phyloP scores from a whole-genome alignment of 805 yeast genomes.

The Lachancea waltii region DNA sequence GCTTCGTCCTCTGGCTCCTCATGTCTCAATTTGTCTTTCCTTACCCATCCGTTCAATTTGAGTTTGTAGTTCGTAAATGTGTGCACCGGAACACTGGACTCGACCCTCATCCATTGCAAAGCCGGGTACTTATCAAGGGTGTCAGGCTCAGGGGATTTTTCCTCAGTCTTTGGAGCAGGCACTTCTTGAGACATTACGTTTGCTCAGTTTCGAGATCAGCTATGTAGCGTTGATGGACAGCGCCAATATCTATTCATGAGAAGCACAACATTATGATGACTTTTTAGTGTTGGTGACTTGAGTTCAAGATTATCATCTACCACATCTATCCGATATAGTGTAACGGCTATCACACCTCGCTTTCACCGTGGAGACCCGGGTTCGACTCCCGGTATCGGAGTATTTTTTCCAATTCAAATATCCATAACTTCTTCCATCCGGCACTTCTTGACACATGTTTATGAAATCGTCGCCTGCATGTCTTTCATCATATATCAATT shows the following conservation, averaged over 20 bases:
- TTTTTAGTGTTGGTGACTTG: too few species aligned
- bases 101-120: constrained; percentile 21
- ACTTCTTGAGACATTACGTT: constrained; percentile 1
- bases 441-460: too few species aligned
- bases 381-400: constrained; percentile 34
- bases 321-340: constrained; percentile 33
- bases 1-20: constrained; percentile 4
- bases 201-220: too few species aligned
- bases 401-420: too few species aligned
- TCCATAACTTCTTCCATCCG: too few species aligned
- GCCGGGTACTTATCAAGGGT: constrained; percentile 15
- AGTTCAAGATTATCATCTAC: too few species aligned
- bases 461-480: too few species aligned
- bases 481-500: not conserved
- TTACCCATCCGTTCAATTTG: constrained; percentile 24
- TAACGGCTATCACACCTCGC: constrained; percentile 33
- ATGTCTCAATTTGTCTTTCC: constrained; percentile 13
- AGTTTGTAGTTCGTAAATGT: constrained; percentile 27
- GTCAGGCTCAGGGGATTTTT: not conserved
- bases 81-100: constrained; percentile 17
- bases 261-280: too few species aligned
- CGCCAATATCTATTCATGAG: too few species aligned
- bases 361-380: constrained; percentile 34
- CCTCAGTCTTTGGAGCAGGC: constrained; percentile 4
- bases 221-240: too few species aligned